Conservation (phyloP, 768 basidiomycete species). For the Zangia roseola region DNA sequence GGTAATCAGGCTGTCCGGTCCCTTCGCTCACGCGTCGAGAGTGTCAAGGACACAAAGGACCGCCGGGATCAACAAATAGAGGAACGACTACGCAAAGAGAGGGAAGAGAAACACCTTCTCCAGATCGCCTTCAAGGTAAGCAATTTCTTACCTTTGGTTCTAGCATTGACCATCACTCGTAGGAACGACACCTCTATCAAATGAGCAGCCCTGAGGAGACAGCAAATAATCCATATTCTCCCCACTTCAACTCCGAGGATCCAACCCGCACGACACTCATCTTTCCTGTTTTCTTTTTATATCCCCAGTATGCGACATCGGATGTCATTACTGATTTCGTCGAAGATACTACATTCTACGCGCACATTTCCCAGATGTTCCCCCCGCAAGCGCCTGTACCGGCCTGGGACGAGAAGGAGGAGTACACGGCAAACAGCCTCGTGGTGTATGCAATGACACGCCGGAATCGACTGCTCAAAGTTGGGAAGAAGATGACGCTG, state of each 20-base stretch:
- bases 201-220: constrained; percentile 50
- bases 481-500: constrained; percentile 88
- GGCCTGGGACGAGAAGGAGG: constrained; percentile 70
- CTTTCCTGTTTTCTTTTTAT: constrained; percentile 89
- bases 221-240: constrained; percentile 54
- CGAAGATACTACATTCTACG: constrained; percentile 80
- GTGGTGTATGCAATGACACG: constrained; percentile 83
- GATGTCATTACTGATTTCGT: constrained; percentile 86
- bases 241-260: constrained; percentile 69
- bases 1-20: constrained; percentile 53
- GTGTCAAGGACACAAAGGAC: constrained; percentile 49
- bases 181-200: constrained; percentile 75
- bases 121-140: constrained; percentile 65
- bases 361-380: constrained; percentile 81
- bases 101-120: constrained; percentile 53
- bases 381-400: constrained; percentile 65
- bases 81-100: constrained; percentile 48
- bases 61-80: constrained; percentile 48
- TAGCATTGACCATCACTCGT: constrained; percentile 4
- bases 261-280: constrained; percentile 58
- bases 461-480: constrained; percentile 76
- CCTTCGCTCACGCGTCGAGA: constrained; percentile 47
- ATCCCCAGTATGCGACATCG: constrained; percentile 86
- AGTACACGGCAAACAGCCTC: constrained; percentile 65
- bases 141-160: constrained; percentile 2